phyloP scores from a whole-genome alignment of 2,329 filamentous ascomycete species.

The Trichoderma sp. region DNA sequence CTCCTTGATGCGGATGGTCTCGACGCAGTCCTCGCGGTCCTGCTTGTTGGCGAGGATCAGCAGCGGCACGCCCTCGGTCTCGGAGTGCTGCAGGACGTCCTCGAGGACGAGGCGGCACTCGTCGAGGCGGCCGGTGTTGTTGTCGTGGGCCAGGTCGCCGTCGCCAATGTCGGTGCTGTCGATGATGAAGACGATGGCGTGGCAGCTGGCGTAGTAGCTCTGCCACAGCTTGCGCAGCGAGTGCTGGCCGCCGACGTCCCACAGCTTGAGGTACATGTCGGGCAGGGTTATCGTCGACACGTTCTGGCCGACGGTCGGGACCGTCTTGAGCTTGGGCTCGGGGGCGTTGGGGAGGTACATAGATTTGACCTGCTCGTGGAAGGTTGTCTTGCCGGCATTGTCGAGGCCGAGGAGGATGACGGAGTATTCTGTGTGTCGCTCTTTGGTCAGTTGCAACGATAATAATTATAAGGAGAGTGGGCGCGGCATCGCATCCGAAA shows the following conservation, averaged over 20 bases:
- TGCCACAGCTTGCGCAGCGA: slow-evolving; percentile 90
- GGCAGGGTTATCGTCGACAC: slow-evolving; percentile 87
- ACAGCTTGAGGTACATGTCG: slow-evolving; percentile 97
- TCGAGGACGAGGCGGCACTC: slow-evolving; percentile 91
- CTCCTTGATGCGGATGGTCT: slow-evolving; percentile 97
- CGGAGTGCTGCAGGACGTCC: slow-evolving; percentile 81
- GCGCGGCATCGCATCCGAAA: background rate
- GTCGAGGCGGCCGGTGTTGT: slow-evolving; percentile 65
- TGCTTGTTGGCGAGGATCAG: slow-evolving; percentile 96
- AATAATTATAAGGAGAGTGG: slow-evolving; percentile 11
- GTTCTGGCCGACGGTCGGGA: slow-evolving; percentile 96
- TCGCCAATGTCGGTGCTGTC: slow-evolving; percentile 93
- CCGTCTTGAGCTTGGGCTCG: slow-evolving; percentile 76
- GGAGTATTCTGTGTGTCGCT: slow-evolving; percentile 73
- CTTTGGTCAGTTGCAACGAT: slow-evolving; percentile 12
- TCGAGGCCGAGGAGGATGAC: slow-evolving; percentile 95
- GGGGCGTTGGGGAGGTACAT: slow-evolving; percentile 69
- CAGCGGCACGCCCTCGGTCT: slow-evolving; percentile 88
- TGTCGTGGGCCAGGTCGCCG: slow-evolving; percentile 62
- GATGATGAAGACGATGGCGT: slow-evolving; percentile 97
- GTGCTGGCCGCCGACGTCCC: slow-evolving; percentile 96
- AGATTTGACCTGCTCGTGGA: slow-evolving; percentile 94
- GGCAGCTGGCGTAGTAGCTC: slow-evolving; percentile 89
- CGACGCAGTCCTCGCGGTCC: slow-evolving; percentile 94
- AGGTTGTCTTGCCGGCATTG: slow-evolving; percentile 97